Conservation (phyloP, 2,329 filamentous ascomycete genomes). For the Fusarium armeniacum region DNA sequence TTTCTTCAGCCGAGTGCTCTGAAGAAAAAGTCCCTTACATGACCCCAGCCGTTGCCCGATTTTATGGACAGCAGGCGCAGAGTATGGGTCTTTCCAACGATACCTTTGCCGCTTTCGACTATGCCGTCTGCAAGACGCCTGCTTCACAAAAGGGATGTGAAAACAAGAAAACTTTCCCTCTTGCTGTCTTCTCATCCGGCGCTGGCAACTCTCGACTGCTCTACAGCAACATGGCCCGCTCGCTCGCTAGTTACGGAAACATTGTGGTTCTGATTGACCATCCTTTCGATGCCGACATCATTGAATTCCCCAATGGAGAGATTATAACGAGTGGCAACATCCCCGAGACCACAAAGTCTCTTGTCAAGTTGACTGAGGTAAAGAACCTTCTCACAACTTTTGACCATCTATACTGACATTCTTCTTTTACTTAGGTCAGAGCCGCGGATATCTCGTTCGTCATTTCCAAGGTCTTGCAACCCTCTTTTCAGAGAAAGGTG, state of each 20-base stretch:
- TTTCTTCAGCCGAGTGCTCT: conserved; percentile 46
- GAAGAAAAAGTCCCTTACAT: conserved; percentile 51
- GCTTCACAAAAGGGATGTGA: fast-evolving
- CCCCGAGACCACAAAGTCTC: conserved; percentile 6
- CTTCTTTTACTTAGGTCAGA: conserved; percentile 48
- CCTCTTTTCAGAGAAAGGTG: conserved; percentile 27
- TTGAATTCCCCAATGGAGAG: conserved; percentile 63
- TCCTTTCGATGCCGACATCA: conserved; percentile 60
- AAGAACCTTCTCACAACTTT: fast-evolving
- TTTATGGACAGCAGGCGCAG: conserved; percentile 49
- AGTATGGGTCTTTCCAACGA: conserved; percentile 51
- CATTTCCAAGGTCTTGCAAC: conserved; percentile 52
- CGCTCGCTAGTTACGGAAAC: conserved; percentile 62
- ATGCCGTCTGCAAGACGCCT: conserved; percentile 44
- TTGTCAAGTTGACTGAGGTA: conserved; percentile 44
- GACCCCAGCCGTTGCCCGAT: conserved; percentile 52
- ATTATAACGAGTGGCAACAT: conserved; percentile 39
- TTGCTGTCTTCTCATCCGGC: conserved; percentile 61
- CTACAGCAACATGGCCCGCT: conserved; percentile 60
- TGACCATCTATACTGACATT: not conserved
- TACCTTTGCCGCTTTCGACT: conserved; percentile 49
- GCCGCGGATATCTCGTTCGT: conserved; percentile 57
- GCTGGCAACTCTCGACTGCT: conserved; percentile 59
- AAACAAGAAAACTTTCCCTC: conserved; percentile 46
- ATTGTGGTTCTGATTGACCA: conserved; percentile 65